Conservation (phyloP, 768 basidiomycete species). For the Trametes cinnabarina region DNA sequence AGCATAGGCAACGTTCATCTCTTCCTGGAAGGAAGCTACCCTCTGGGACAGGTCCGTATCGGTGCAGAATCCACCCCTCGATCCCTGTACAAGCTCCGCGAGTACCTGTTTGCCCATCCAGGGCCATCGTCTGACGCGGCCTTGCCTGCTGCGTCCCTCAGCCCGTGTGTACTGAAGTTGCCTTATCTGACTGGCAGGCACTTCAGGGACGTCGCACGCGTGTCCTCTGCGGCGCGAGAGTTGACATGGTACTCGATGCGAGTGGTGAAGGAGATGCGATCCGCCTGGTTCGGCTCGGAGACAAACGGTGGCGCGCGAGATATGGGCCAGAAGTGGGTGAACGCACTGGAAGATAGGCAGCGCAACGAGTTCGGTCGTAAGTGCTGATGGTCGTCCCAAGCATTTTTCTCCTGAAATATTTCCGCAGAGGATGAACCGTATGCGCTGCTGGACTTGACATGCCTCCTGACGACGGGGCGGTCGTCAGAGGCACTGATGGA, state of each 20-base stretch:
- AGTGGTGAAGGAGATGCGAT: conserved; percentile 69
- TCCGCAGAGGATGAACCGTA: conserved; percentile 55
- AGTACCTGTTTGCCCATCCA: conserved; percentile 48
- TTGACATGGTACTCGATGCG: conserved; percentile 71
- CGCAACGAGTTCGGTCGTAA: conserved; percentile 65
- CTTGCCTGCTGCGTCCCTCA: conserved; percentile 31
- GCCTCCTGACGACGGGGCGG: conserved; percentile 66
- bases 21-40: conserved; percentile 77
- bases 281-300: conserved; percentile 71
- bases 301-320: conserved; percentile 65
- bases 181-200: conserved; percentile 56
- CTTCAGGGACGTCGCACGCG: conserved; percentile 65
- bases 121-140: conserved; percentile 32
- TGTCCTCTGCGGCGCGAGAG: conserved; percentile 68
- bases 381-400: conserved; percentile 4
- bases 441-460: conserved; percentile 69
- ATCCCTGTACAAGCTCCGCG: conserved; percentile 47
- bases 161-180: conserved; percentile 49
- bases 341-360: conserved; percentile 61
- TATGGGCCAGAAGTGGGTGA: conserved; percentile 71
- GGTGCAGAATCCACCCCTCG: conserved; percentile 29
- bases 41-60: conserved; percentile 54
- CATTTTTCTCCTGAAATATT: conserved; percentile 3
- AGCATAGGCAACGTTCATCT: conserved; percentile 54
- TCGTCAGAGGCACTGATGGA: conserved; percentile 69